A percentile compares a stretch with the other conserved stretches of the same genome.
Conservation (phyloP, 768 basidiomycete species). For the Suillus bovinus region DNA sequence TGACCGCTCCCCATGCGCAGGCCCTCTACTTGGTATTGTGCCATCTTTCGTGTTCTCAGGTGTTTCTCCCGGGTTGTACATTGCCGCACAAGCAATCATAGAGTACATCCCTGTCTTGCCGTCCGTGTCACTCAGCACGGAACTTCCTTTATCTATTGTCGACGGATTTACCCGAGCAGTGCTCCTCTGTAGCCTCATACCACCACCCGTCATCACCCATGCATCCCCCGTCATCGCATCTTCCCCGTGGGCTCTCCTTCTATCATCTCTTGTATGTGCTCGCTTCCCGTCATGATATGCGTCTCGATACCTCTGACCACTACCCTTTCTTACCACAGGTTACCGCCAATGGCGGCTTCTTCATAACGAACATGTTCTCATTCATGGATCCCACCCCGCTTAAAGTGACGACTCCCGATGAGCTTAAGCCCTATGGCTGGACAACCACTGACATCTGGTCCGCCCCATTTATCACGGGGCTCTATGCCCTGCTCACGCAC, state of each 20-base stretch:
- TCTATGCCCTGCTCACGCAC: slow-evolving; percentile 84
- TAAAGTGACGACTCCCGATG: slow-evolving; percentile 71
- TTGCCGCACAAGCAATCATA: slow-evolving; percentile 58
- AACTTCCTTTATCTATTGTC: slow-evolving; percentile 70
- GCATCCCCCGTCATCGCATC: slow-evolving; percentile 49
- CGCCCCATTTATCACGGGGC: slow-evolving; percentile 71
- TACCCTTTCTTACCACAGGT: no score
- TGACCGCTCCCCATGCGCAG: slow-evolving; percentile 34
- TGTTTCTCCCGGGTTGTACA: slow-evolving; percentile 62
- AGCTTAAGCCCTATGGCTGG: slow-evolving; percentile 84
- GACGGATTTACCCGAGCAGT: slow-evolving; percentile 81
- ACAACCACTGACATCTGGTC: slow-evolving; percentile 83
- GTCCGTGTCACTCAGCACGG: slow-evolving; percentile 49
- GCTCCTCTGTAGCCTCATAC: slow-evolving; percentile 76
- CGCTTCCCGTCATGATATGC: background rate
- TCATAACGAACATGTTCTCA: slow-evolving; percentile 72
- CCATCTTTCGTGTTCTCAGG: slow-evolving; percentile 82
- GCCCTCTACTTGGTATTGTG: slow-evolving; percentile 60
- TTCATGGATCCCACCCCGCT: slow-evolving; percentile 74
- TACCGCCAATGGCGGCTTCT: slow-evolving; percentile 79
- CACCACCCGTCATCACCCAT: slow-evolving; percentile 62
- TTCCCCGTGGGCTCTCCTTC: slow-evolving; percentile 76
- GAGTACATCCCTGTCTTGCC: slow-evolving; percentile 61
- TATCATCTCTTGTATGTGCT: slow-evolving; percentile 66
- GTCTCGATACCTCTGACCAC: no score